Evolutionary conservation across 257 asterid species (phyloP).

Genomic region (Phtheirospermum japonicum): DNA sequence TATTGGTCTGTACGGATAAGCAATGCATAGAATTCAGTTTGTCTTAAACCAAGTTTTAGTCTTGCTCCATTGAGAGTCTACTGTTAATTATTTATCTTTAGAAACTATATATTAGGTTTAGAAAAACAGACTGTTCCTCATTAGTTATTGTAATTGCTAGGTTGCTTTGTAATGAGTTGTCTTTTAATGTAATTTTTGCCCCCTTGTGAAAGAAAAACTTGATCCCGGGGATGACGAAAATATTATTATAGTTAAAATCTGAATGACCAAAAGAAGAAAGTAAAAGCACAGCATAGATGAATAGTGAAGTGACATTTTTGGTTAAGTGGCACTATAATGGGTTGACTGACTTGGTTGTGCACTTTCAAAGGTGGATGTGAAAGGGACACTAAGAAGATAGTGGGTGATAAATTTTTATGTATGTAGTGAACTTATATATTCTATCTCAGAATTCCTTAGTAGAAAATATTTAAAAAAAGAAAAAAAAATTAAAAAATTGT

Average conservation of each 20-base stretch:
- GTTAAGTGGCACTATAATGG: not conserved
- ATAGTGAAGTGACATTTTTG: not conserved
- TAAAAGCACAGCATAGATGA: not conserved
- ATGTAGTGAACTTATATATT: not conserved
- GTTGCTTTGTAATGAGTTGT: too few relatives aligned
- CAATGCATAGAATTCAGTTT: not conserved
- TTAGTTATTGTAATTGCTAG: too few relatives aligned
- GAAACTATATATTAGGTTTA: too few relatives aligned
- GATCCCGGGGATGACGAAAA: not conserved
- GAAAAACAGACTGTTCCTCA: constrained; percentile 32
- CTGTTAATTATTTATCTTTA: too few relatives aligned
- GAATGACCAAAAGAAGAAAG: not conserved
- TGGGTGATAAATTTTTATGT: not conserved
- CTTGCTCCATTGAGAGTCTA: too few relatives aligned
- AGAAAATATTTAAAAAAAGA: not conserved
- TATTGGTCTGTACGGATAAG: not conserved
- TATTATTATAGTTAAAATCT: not conserved
- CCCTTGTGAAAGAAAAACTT: not conserved
- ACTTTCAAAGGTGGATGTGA: constrained; percentile 1
- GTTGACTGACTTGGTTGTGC: not conserved
- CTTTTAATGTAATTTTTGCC: too few relatives aligned
- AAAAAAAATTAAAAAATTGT: too few relatives aligned
- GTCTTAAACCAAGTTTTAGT: too few relatives aligned
- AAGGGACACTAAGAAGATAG: not conserved
- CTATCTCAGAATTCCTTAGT: too few relatives aligned